phyloP scores from a whole-genome alignment of 1,284 basidiomycete species.

The Cryptococcus sp. region DNA sequence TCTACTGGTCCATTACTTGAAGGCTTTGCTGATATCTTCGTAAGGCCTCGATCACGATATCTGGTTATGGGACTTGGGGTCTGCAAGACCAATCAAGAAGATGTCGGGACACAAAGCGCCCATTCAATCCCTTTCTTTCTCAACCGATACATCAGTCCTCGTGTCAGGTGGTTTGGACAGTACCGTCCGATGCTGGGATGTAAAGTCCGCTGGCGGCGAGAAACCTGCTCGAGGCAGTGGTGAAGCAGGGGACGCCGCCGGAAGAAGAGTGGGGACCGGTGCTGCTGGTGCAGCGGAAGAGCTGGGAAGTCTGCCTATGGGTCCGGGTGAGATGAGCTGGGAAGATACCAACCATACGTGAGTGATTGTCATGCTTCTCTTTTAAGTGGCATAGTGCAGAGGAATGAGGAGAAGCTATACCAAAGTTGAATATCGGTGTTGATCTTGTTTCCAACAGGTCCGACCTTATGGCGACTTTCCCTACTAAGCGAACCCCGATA shows the following conservation, averaged over 20 bases:
- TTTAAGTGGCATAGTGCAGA: not conserved
- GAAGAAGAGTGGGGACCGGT: slow-evolving; percentile 59
- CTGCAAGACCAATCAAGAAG: slow-evolving; percentile 90
- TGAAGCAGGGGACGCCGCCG: slow-evolving; percentile 41
- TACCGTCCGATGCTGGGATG: slow-evolving; percentile 96
- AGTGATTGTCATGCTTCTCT: slow-evolving; percentile 46
- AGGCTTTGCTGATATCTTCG: not conserved
- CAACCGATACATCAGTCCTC: slow-evolving; percentile 83
- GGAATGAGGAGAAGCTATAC: not conserved
- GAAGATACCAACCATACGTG: slow-evolving; percentile 37
- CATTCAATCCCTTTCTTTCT: slow-evolving; percentile 88
- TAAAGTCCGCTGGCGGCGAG: slow-evolving; percentile 73
- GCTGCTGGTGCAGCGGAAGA: slow-evolving; percentile 25
- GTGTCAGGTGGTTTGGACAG: slow-evolving; percentile 89
- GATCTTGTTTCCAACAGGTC: slow-evolving; percentile 56
- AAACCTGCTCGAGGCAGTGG: slow-evolving; percentile 15
- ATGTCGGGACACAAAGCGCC: slow-evolving; percentile 92
- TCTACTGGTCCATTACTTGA: not conserved
- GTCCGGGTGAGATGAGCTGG: slow-evolving; percentile 35
- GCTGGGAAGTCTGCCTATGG: slow-evolving; percentile 35
- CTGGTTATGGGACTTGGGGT: slow-evolving; percentile 94
- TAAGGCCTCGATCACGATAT: slow-evolving; percentile 87
- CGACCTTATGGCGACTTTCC: slow-evolving; percentile 88
- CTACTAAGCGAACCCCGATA: slow-evolving; percentile 93
- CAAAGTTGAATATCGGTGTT: not conserved